Evolutionary conservation across 2,329 filamentous ascomycete genomes (phyloP).

Genomic region (Pseudopyricularia cyperi): DNA sequence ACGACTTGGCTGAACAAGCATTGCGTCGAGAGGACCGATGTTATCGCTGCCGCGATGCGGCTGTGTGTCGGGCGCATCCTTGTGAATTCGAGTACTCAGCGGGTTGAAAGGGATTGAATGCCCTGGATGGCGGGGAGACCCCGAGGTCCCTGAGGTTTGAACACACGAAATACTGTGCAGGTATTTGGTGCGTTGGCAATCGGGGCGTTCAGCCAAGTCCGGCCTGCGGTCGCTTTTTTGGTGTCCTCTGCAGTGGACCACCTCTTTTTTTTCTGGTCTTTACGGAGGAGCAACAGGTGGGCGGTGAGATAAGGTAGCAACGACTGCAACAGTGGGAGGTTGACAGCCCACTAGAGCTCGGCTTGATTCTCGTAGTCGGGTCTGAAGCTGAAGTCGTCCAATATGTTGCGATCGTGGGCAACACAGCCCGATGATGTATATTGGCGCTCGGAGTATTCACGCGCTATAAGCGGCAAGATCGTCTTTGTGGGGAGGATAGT

Average conservation of each 20-base stretch:
- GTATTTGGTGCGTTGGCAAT: neutral
- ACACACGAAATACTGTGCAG: neutral
- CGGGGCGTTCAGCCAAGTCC: neutral
- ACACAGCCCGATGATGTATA: too few species aligned
- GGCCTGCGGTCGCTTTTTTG: too few species aligned
- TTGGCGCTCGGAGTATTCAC: neutral
- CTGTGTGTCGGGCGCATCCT: neutral
- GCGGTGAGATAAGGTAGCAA: too few species aligned
- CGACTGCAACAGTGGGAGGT: too few species aligned
- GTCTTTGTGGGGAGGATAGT: neutral
- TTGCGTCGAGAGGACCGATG: neutral
- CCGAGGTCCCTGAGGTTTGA: neutral
- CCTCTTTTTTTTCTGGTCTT: too few species aligned
- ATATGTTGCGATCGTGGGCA: too few species aligned
- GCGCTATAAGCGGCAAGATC: neutral
- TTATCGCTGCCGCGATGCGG: neutral
- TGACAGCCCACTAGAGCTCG: too few species aligned
- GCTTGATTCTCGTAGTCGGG: too few species aligned
- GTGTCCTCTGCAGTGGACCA: too few species aligned
- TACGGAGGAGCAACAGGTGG: too few species aligned
- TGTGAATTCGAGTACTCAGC: neutral
- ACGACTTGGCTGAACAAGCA: slow-evolving; percentile 16
- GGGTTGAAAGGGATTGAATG: neutral
- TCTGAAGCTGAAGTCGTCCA: too few species aligned
- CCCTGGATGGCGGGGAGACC: neutral